Evolutionary conservation across 179 eudicot genomes (phyloP), one percentile per base, ranked within the genome.

Genomic region (Silene coronaria): DNA sequence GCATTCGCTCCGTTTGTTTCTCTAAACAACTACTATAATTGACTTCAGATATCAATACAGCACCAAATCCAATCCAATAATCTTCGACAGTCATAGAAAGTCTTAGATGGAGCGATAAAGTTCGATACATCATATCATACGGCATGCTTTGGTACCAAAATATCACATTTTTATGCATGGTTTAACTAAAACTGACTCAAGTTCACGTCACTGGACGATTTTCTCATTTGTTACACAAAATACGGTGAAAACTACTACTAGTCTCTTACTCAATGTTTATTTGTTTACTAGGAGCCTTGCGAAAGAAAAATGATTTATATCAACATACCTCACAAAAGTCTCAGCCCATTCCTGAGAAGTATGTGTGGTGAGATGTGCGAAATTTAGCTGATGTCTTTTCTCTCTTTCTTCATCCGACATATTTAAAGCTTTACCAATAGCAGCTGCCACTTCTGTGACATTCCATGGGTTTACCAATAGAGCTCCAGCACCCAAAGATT

Each of bases 271-370:
- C 24, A 34, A 0, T n/a, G 26, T 34, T 67, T 22, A 67, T 8
- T 63, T 63, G 34, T 30, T 66, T 14, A 34, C 14, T 5, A 42
- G 65, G 1, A 21, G 27, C 24, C 11, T 45, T 69, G 32, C 13
- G 24, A 21, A 11, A 66, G 14, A 30, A 22, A 23, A 26, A 67
- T 46, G 59, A 60, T 28, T 24, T 3, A 53, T 2, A 58, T 26
- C 55, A 24, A 79, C n/a, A 68, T 78, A 92, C 99, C 99, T 92
- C 23, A 92, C 96, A 77, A 95, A 94, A 51, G 96, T 92, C 88
- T 89, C 95, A 67, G 99, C 97, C 98, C 99, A 95, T 79, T 95
- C 91, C 84, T 91, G 98, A 75, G 98, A 89, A 60, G 96, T 91
- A 77, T 94, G 96, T 63, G 87, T 85, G 24, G 92, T 90, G 38